These are phyloP conservation scores for Trichocladium antarcticum DNA, from an alignment of 495 filamentous ascomycete species.

Conservation along the genomic window DNA sequence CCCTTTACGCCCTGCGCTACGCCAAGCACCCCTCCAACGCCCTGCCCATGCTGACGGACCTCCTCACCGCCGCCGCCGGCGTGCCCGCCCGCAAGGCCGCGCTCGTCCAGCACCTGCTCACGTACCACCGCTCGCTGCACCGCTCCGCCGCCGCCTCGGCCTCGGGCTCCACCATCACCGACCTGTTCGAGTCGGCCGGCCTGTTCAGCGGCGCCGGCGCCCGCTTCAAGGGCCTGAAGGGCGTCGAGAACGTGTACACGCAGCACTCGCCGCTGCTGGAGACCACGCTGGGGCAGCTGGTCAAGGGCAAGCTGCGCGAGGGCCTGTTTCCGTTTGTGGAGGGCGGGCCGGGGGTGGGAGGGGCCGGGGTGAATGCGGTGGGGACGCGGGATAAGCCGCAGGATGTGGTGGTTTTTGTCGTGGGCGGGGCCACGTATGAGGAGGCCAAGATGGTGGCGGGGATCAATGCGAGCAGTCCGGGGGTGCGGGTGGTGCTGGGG, in stretches of 20 bases:
- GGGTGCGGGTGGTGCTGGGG: constrained; percentile 76
- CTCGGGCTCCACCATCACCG: constrained; percentile 51
- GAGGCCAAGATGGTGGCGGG: constrained; percentile 90
- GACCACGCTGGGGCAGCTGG: constrained; percentile 75
- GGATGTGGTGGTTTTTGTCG: constrained; percentile 87
- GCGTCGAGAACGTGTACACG: constrained; percentile 97
- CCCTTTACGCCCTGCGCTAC: constrained; percentile 87
- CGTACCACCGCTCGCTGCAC: constrained; percentile 76
- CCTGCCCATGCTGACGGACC: constrained; percentile 69
- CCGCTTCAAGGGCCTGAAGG: constrained; percentile 89
- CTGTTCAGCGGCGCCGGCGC: constrained; percentile 84
- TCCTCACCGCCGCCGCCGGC: constrained; percentile 65
- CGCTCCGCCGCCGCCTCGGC: constrained; percentile 49
- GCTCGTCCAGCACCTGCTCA: constrained; percentile 63
- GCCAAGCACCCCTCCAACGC: constrained; percentile 71
- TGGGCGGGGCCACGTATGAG: constrained; percentile 89
- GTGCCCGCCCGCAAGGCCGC: constrained; percentile 62
- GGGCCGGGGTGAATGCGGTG: constrained; percentile 48
- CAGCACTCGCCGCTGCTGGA: constrained; percentile 89
- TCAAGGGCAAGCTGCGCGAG: constrained; percentile 78
- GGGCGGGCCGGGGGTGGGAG: constrained; percentile 45
- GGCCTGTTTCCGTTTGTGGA: constrained; percentile 88
- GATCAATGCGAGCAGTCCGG: constrained; percentile 82
- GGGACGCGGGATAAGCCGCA: constrained; percentile 87
- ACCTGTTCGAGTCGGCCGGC: constrained; percentile 82